Conservation (phyloP, 257 asterid genomes). For the Galeopsis tetrahit region DNA sequence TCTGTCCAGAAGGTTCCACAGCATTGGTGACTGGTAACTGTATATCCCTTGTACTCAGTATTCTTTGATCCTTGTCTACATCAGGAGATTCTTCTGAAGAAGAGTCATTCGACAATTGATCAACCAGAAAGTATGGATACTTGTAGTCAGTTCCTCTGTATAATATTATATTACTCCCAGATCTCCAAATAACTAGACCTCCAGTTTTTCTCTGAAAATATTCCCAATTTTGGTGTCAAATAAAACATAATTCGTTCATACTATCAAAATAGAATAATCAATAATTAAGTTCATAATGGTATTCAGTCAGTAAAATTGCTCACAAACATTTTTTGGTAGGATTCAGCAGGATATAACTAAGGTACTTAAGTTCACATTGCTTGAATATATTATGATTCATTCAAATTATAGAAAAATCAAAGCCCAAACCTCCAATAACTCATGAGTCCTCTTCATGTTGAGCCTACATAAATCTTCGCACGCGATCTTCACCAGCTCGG, state of each 20-base stretch:
- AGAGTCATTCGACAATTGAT: slow-evolving; percentile 34
- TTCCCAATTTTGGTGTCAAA: slow-evolving; percentile 31
- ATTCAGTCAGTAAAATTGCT: slow-evolving; percentile 16
- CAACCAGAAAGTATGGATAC: slow-evolving; percentile 80
- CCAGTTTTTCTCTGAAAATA: slow-evolving; percentile 88
- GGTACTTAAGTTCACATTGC: background rate
- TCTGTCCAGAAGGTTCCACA: slow-evolving; percentile 37
- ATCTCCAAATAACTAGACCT: slow-evolving; percentile 97
- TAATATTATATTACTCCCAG: slow-evolving; percentile 83
- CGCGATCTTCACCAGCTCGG: slow-evolving; percentile 75
- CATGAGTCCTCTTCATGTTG: slow-evolving; percentile 99
- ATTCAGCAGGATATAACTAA: background rate
- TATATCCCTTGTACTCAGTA: slow-evolving; percentile 30
- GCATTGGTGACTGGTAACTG: slow-evolving; percentile 39
- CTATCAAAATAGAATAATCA: background rate
- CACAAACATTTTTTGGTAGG: background rate
- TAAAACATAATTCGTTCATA: slow-evolving; percentile 11
- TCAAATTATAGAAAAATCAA: background rate
- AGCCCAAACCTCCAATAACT: slow-evolving; percentile 71
- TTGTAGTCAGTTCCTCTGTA: slow-evolving; percentile 89
- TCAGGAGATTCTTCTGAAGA: slow-evolving; percentile 49
- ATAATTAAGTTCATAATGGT: slow-evolving; percentile 13
- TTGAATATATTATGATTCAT: background rate
- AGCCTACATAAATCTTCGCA: slow-evolving; percentile 87
- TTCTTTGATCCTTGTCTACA: slow-evolving; percentile 40